Evolutionary conservation across 352 stramenopile genomes (phyloP).

Genomic region (Phytophthora ramorum): DNA sequence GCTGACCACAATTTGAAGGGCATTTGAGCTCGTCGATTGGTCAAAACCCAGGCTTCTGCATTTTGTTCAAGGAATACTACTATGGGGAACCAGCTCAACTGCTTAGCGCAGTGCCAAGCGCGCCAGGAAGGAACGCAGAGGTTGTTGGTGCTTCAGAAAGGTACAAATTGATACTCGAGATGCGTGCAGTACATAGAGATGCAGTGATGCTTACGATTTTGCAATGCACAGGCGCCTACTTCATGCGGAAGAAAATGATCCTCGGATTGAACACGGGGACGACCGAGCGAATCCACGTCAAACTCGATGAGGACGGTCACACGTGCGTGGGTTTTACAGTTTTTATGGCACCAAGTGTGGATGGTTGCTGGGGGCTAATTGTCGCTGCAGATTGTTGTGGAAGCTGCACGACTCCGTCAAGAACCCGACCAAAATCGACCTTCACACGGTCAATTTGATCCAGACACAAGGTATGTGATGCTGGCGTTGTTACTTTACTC

Average conservation of each 20-base stretch:
- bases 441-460: constrained; percentile 58
- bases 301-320: constrained; percentile 68
- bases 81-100: constrained; percentile 88
- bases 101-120: constrained; percentile 75
- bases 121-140: constrained; percentile 70
- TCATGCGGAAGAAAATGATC: constrained; percentile 81
- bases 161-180: constrained; percentile 22
- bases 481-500: not conserved
- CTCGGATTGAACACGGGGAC: constrained; percentile 68
- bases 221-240: constrained; percentile 50
- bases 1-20: constrained; percentile 20
- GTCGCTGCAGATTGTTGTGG: constrained; percentile 65
- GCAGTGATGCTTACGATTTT: not conserved
- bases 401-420: constrained; percentile 66
- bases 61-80: not conserved
- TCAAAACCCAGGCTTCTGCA: constrained; percentile 6
- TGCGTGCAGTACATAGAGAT: not conserved
- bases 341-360: not conserved
- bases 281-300: constrained; percentile 66
- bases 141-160: constrained; percentile 79
- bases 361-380: not conserved
- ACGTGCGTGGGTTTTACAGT: constrained; percentile 37
- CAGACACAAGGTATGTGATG: constrained; percentile 50
- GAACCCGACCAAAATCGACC: constrained; percentile 52
- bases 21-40: constrained; percentile 10